Conservation (phyloP, 1,284 basidiomycete genomes). For the Leccinum griseonigrum region DNA sequence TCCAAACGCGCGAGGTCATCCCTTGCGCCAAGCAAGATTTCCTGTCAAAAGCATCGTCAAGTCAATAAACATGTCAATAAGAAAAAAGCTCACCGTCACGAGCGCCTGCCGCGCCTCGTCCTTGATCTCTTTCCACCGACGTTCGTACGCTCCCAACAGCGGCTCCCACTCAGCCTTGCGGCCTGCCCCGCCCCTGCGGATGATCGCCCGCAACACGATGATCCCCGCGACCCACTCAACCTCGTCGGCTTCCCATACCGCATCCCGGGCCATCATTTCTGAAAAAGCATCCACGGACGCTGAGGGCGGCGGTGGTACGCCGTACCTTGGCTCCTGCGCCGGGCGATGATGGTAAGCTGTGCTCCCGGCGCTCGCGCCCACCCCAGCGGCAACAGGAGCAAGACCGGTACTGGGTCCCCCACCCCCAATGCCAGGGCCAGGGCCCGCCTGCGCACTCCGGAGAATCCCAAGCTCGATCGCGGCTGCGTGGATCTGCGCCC, state of each 20-base stretch:
- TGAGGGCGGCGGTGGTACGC: not conserved
- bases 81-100: constrained; percentile 43
- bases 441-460: not conserved
- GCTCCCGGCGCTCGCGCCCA: not conserved
- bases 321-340: constrained; percentile 20
- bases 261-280: constrained; percentile 54
- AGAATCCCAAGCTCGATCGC: constrained; percentile 51
- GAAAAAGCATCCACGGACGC: constrained; percentile 37
- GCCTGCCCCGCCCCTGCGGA: constrained; percentile 43
- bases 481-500: constrained; percentile 44
- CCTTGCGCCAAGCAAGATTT: constrained; percentile 44
- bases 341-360: constrained; percentile 17
- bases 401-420: not conserved
- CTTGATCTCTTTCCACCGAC: constrained; percentile 62
- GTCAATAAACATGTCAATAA: not conserved
- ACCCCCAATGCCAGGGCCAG: not conserved
- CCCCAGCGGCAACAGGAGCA: not conserved
- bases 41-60: constrained; percentile 29
- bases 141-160: constrained; percentile 50
- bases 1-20: constrained; percentile 45
- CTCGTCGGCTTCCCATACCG: constrained; percentile 59
- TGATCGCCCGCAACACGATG: constrained; percentile 51
- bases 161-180: constrained; percentile 50
- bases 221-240: constrained; percentile 64
- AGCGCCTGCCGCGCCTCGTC: constrained; percentile 57